Conservation (phyloP, 2,329 filamentous ascomycete species). For the Microsporum ferrugineum region DNA sequence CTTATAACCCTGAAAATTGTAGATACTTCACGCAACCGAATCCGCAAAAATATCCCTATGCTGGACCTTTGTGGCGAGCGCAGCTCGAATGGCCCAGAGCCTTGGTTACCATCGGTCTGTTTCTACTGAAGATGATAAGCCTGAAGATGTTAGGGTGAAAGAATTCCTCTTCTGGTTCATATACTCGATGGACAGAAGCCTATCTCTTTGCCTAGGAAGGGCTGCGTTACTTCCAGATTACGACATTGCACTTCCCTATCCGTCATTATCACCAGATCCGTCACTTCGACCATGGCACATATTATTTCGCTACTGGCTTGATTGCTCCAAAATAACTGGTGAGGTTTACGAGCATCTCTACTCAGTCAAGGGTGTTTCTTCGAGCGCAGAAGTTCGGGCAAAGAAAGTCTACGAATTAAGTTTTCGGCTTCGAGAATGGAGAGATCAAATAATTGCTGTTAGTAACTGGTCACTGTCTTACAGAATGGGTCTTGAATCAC, state of each 20-base stretch:
- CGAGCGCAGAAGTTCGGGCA: constrained; percentile 19
- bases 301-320: constrained; percentile 45
- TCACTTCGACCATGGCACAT: constrained; percentile 30
- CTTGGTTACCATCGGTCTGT: constrained; percentile 48
- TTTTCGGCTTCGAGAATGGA: constrained; percentile 18
- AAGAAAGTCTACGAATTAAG: constrained; percentile 22
- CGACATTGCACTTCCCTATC: constrained; percentile 44
- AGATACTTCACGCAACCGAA: constrained; percentile 53
- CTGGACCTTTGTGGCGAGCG: constrained; percentile 51
- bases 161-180: constrained; percentile 45
- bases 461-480: background rate
- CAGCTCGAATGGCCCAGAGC: constrained; percentile 50
- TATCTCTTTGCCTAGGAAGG: constrained; percentile 50
- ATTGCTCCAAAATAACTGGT: constrained; percentile 46
- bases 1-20: background rate
- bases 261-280: constrained; percentile 17
- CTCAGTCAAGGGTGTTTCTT: constrained; percentile 23
- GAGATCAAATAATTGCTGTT: constrained; percentile 3
- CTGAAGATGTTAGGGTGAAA: constrained; percentile 20
- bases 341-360: constrained; percentile 51
- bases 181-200: constrained; percentile 48
- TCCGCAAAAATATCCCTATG: constrained; percentile 51
- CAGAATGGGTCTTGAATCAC: background rate
- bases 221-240: constrained; percentile 48
- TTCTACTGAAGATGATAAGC: constrained; percentile 18